Percentiles rank a stretch among this genome's conserved stretches.
These are phyloP conservation scores for Russula vinacea DNA, from an alignment of 768 basidiomycete genomes.

Conservation along the genomic window DNA sequence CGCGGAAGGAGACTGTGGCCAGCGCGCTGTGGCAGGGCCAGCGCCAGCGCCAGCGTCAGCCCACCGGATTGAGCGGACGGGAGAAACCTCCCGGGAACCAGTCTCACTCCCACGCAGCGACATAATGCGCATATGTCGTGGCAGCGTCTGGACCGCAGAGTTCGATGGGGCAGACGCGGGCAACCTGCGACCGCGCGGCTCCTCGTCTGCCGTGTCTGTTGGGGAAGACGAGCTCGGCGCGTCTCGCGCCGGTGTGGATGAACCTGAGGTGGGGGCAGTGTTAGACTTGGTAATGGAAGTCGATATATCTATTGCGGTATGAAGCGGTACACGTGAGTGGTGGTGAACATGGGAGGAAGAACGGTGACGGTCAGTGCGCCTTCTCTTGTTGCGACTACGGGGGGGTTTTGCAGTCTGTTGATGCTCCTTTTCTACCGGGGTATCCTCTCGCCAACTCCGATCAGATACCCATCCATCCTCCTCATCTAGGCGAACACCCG, in stretches of 20 bases:
- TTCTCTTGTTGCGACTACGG: constrained; percentile 24
- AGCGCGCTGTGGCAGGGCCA: constrained; percentile 27
- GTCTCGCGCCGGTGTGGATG: constrained; percentile 19
- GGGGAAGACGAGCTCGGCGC: not conserved
- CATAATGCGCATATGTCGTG: constrained; percentile 36
- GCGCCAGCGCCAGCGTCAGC: constrained; percentile 37
- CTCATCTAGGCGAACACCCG: constrained; percentile 38
- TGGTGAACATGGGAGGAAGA: not conserved
- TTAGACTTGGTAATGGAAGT: not conserved
- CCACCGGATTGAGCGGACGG: constrained; percentile 48
- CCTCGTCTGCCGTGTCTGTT: constrained; percentile 22
- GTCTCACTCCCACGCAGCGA: constrained; percentile 34
- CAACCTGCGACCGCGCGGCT: constrained; percentile 30
- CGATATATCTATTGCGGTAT: not conserved
- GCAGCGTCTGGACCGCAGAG: constrained; percentile 24
- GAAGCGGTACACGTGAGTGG: not conserved
- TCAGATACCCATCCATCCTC: constrained; percentile 68
- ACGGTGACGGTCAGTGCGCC: constrained; percentile 7
- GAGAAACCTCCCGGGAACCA: constrained; percentile 43
- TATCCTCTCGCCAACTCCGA: constrained; percentile 36
- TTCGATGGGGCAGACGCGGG: constrained; percentile 20
- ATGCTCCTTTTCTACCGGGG: not conserved
- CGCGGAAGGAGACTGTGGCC: constrained; percentile 23
- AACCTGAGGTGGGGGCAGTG: constrained; percentile 19
- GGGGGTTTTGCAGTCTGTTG: not conserved